Evolutionary conservation across 345 rosid genomes (phyloP).

Genomic region (Salix dunnii): DNA sequence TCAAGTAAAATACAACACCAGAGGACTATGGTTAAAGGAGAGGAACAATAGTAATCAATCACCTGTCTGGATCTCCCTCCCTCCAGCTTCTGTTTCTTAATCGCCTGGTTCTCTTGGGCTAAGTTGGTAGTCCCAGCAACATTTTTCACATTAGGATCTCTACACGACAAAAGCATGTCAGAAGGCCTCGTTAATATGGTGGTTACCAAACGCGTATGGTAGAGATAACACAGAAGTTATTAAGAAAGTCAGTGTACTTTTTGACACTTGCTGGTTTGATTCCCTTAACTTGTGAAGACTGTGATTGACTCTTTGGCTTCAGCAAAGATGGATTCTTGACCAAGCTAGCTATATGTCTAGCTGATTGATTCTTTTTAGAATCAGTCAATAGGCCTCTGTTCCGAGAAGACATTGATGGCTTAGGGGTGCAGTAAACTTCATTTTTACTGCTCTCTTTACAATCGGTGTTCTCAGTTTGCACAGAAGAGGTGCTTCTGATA

Average conservation of each 20-base stretch:
- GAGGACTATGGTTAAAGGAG: background rate
- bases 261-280: slow-evolving; percentile 34
- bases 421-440: slow-evolving; percentile 51
- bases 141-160: slow-evolving; percentile 36
- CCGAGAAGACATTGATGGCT: slow-evolving; percentile 21
- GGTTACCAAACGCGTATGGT: background rate
- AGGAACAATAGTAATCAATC: background rate
- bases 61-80: slow-evolving; percentile 93
- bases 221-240: background rate
- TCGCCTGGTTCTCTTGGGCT: slow-evolving; percentile 86
- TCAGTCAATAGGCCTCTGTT: slow-evolving; percentile 31
- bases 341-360: slow-evolving; percentile 54
- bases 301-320: slow-evolving; percentile 45
- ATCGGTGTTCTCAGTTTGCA: slow-evolving; percentile 20
- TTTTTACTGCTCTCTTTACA: slow-evolving; percentile 39
- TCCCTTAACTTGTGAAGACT: slow-evolving; percentile 48
- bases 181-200: background rate
- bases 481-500: slow-evolving; percentile 14
- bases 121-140: slow-evolving; percentile 45
- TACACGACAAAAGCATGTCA: slow-evolving; percentile 16
- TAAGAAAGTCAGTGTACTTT: slow-evolving; percentile 28
- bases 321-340: slow-evolving; percentile 55
- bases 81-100: slow-evolving; percentile 93
- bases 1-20: background rate
- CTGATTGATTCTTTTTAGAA: slow-evolving; percentile 61